Evolutionary conservation across 495 filamentous ascomycete species (phyloP), one percentile per base, ranked within the genome.

Genomic region (Podospora anserina): DNA sequence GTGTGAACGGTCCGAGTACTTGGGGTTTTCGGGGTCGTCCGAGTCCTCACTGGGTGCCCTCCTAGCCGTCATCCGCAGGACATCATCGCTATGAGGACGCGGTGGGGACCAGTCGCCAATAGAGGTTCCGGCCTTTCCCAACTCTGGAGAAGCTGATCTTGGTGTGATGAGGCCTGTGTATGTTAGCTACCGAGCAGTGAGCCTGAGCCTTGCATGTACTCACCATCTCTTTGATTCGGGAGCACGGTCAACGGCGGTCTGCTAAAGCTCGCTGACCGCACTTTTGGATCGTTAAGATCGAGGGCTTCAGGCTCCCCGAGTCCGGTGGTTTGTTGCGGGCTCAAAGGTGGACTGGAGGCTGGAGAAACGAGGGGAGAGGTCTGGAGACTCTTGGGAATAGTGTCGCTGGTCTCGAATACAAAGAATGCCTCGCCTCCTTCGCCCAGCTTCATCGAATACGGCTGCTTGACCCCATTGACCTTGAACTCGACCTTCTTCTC

Each of bases 401-500:
- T 88, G 70, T 93, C 91, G 20, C 87, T 90, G 4, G 95, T 98
- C 79, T 97, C 94, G 75, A 99, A 98, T 53, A 99, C 91, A 76
- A 99, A 99, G 78, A 99, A 98, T 5, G 95, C 95, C 80, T 99
- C 96, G 44, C 95, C 95, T 7, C 91, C 96, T 77, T 99, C 95
- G 26, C 95, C 95, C 16, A 99, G 85, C 79, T 99, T 99, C 95
- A 99, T 98, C 19, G 95, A 86, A 84, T 96, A 97, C 67, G 95
- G 84, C 76, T 97, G 93, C 80, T 93, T 95, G 63, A 85, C 79
- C 71, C 90, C 89, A 85, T 99, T 98, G 84, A 99, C 95, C 72
- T 85, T 87, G 79, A 99, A 99, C 79, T 97, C 94, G 73, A 99
- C 93, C 88, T 99, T 99, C 85, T 98, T 99, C 79, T 99, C 96